Conservation (phyloP, 1,284 basidiomycete genomes). For the Melampsora occidentalis region DNA sequence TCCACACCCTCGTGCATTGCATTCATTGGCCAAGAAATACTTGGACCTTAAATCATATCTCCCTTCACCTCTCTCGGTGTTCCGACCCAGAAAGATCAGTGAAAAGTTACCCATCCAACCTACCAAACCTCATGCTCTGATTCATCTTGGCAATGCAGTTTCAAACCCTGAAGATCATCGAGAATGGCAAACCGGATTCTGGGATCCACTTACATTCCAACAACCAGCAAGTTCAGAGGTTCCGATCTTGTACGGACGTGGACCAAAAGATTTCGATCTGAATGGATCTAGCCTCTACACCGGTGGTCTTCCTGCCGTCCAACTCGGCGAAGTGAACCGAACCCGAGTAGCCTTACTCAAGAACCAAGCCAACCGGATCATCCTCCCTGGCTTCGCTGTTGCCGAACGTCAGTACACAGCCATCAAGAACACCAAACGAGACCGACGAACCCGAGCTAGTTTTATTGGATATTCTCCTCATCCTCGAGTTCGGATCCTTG, state of each 20-base stretch:
- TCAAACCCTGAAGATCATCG: conserved; percentile 47
- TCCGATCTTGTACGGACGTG: conserved; percentile 47
- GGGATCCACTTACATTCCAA: conserved; percentile 47
- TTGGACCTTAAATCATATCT: conserved; percentile 33
- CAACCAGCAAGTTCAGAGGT: conserved; percentile 28
- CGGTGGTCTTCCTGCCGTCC: conserved; percentile 46
- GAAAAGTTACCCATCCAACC: not conserved
- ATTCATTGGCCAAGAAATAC: conserved; percentile 44
- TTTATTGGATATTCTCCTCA: conserved; percentile 48
- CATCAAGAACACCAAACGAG: conserved; percentile 25
- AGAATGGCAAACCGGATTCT: conserved; percentile 50
- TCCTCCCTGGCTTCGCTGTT: conserved; percentile 33
- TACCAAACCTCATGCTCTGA: conserved; percentile 44
- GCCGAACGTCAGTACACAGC: conserved; percentile 42
- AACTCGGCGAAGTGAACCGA: conserved; percentile 40
- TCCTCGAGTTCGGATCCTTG: conserved; percentile 46
- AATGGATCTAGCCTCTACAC: conserved; percentile 47
- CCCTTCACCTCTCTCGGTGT: conserved; percentile 19
- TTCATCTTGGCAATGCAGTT: conserved; percentile 49
- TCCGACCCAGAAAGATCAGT: conserved; percentile 18
- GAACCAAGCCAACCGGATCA: conserved; percentile 34
- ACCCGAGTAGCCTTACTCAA: conserved; percentile 39
- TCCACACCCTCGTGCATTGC: conserved; percentile 47
- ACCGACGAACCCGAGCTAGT: conserved; percentile 43
- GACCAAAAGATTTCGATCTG: conserved; percentile 49